Evolutionary conservation across 441 rosid species (phyloP).

Genomic region (Corymbia citriodora): DNA sequence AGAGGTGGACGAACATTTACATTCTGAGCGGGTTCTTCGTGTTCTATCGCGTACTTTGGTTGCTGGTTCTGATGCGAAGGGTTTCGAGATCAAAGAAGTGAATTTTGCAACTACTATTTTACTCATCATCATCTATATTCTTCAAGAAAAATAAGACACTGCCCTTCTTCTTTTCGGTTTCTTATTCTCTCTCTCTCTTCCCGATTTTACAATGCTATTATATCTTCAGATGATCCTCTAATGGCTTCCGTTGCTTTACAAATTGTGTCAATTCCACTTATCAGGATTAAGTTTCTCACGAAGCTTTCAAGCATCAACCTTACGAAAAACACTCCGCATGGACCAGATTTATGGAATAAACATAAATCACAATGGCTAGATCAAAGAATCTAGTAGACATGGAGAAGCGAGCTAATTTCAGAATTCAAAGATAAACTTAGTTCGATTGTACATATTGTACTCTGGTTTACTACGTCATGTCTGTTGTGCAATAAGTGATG

Average conservation of each 20-base stretch:
- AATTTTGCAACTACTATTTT: not conserved
- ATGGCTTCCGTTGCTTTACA: not conserved
- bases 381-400: not conserved
- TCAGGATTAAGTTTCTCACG: not conserved
- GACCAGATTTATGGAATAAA: not conserved
- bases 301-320: not conserved
- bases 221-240: not conserved
- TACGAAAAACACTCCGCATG: not conserved
- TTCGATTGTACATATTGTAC: not conserved
- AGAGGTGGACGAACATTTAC: constrained; percentile 66
- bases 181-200: not conserved
- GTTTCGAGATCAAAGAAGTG: constrained; percentile 63
- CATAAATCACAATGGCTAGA: not conserved
- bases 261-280: not conserved
- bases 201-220: not conserved
- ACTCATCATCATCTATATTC: not conserved
- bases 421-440: not conserved
- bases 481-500: not conserved
- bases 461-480: not conserved
- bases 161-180: not conserved
- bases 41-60: constrained; percentile 70
- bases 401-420: not conserved
- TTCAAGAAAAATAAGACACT: not conserved
- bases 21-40: constrained; percentile 74
- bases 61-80: constrained; percentile 59